These are phyloP conservation scores for Chlamydomonas sphaeroides DNA, from an alignment of 139 green algal genomes.

Conservation along the genomic window DNA sequence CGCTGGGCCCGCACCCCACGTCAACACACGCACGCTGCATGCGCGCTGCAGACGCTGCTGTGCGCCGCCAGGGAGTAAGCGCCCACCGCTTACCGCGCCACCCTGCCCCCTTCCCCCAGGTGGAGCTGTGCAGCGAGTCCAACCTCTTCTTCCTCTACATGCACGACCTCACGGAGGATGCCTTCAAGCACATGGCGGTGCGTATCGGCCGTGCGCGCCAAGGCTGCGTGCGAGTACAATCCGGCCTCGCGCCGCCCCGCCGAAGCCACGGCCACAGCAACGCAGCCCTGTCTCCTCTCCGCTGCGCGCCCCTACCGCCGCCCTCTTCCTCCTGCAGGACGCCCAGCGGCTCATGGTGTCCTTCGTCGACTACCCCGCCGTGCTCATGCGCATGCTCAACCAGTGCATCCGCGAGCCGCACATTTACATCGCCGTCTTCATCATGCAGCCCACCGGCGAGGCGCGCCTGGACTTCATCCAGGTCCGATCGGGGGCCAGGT, in stretches of 20 bases:
- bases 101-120: constrained; percentile 14
- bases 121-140: constrained; percentile 73
- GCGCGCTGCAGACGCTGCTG: background rate
- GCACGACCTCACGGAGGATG: constrained; percentile 55
- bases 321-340: constrained; percentile 42
- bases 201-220: too few species aligned
- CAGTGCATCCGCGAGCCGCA: constrained; percentile 72
- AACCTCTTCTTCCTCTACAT: constrained; percentile 83
- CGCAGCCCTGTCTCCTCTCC: too few species aligned
- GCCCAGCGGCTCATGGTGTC: constrained; percentile 77
- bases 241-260: too few species aligned
- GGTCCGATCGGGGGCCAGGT: too few species aligned
- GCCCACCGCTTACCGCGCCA: background rate
- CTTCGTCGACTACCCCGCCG: constrained; percentile 66
- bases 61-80: too few species aligned
- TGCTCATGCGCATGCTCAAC: constrained; percentile 74
- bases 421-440: constrained; percentile 65
- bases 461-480: constrained; percentile 75
- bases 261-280: too few species aligned
- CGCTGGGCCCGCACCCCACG: too few species aligned
- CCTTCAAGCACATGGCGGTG: constrained; percentile 66
- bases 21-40: too few species aligned
- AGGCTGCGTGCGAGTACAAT: too few species aligned
- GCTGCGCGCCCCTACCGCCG: too few species aligned
- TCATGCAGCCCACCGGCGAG: constrained; percentile 66